Percentiles rank a stretch among this genome's conserved stretches.
phyloP scores from a whole-genome alignment of 805 yeast genomes.

The Lipomyces japonicus region DNA sequence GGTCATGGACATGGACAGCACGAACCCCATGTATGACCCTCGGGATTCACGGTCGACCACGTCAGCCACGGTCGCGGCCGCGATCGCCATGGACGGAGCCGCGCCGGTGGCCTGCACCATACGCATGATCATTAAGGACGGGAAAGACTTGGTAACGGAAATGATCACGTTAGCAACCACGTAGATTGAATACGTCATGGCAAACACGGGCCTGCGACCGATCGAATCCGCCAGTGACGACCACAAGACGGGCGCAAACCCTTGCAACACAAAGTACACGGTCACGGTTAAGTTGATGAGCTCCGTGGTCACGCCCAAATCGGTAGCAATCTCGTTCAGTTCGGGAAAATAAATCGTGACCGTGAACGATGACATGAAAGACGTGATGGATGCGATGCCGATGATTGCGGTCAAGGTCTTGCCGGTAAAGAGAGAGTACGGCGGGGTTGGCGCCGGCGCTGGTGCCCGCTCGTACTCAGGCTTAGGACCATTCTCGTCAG shows the following conservation, averaged over 20 bases:
- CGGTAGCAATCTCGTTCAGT: conserved; percentile 51
- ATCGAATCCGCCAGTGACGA: conserved; percentile 57
- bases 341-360: conserved; percentile 81
- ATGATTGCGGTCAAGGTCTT: conserved; percentile 36
- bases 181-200: conserved; percentile 54
- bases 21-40: conserved; percentile 66
- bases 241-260: conserved; percentile 64
- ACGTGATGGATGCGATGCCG: conserved; percentile 44
- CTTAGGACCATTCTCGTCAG: too few species aligned
- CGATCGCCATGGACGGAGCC: conserved; percentile 69
- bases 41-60: conserved; percentile 60
- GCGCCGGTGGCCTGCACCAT: conserved; percentile 75
- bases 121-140: conserved; percentile 60
- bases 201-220: conserved; percentile 69
- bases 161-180: conserved; percentile 62
- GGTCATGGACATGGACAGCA: conserved; percentile 58
- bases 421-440: conserved; percentile 9
- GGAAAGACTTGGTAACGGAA: conserved; percentile 51
- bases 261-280: conserved; percentile 71
- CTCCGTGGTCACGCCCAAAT: conserved; percentile 55
- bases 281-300: conserved; percentile 70
- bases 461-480: too few species aligned
- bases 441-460: too few species aligned
- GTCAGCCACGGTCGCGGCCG: conserved; percentile 72
- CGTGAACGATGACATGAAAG: conserved; percentile 65